Evolutionary conservation across 768 basidiomycete species (phyloP).

Genomic region (Lactifluus echinatus): DNA sequence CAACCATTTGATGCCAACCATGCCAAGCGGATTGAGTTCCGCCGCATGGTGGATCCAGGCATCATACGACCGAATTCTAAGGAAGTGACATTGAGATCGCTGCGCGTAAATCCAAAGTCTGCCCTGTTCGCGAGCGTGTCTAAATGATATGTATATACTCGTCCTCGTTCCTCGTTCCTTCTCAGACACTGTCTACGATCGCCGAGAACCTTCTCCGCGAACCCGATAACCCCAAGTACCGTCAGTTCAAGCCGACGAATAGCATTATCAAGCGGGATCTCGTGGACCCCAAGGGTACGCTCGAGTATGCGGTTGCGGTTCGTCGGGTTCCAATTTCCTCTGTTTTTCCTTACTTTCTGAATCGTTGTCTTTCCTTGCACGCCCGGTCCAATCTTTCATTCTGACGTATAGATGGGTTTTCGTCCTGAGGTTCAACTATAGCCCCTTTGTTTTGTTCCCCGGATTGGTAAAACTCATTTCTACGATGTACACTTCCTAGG

Average conservation of each 20-base stretch:
- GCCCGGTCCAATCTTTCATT: background rate
- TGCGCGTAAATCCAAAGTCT: constrained; percentile 43
- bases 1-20: constrained; percentile 38
- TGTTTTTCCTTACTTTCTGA: constrained; percentile 27
- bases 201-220: constrained; percentile 68
- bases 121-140: constrained; percentile 15
- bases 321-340: constrained; percentile 41
- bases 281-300: constrained; percentile 59
- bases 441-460: too few species aligned
- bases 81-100: constrained; percentile 47
- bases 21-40: constrained; percentile 61
- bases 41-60: constrained; percentile 71
- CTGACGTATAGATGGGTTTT: constrained; percentile 32
- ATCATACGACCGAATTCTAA: constrained; percentile 64
- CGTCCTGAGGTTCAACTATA: constrained; percentile 45
- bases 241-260: constrained; percentile 72
- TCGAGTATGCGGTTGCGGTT: constrained; percentile 77
- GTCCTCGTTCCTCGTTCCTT: background rate
- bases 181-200: constrained; percentile 56
- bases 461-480: background rate
- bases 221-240: constrained; percentile 64
- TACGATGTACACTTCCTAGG: constrained; percentile 33
- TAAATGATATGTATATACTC: background rate
- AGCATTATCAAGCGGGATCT: constrained; percentile 53
- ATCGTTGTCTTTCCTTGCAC: background rate